Evolutionary conservation across 768 basidiomycete genomes (phyloP), one percentile per base, ranked within the genome.

Genomic region (Hortiboletus campestris): DNA sequence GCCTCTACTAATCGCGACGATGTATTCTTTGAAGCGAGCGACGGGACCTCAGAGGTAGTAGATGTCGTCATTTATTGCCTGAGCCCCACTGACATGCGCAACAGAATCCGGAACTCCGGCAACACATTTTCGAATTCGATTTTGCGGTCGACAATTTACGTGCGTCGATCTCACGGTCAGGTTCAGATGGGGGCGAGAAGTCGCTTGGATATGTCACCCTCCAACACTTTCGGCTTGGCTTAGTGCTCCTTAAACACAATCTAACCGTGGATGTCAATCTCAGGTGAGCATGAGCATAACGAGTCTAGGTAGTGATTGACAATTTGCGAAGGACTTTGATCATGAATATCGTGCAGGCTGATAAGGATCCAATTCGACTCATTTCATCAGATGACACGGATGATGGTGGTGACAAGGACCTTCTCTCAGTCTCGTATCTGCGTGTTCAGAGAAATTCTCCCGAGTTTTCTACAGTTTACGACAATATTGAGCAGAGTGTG

Each of bases 91-190:
- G 40, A 66, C 31, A 41, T 22, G 6, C 38, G 19, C 31, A 35
- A 22, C 41, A 74, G 72, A 64, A 63, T 48, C 67, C 69, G 25
- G 75, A 78, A 51, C 57, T 79, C 31, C 74, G 74, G 46, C 84
- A 85, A 62, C 82, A 81, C 55, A 78, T 84, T 1, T 91, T 98
- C 58, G 89, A 97, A 69, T 75, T 98, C 56, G 78, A 87, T 53
- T 98, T 99, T 75, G 78, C 84, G 32, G 97, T 98, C 36, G 89
- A 93, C 49, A 82, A 83, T 47, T 77, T 99, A 13, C 80, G 89
- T 46, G 91, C 87, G 0, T 83, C 87, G 3, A 75, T 99, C 38
- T 92, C 83, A 61, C 92, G 88, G 62, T 84, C 88, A 3, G 75
- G 74, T 31, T 56, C 74, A 6, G 79, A 87, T 39, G 84, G 80